Base-by-base conservation (phyloP, 2,329 filamentous ascomycete species). In the Myriosclerotinia scirpicola region DNA sequence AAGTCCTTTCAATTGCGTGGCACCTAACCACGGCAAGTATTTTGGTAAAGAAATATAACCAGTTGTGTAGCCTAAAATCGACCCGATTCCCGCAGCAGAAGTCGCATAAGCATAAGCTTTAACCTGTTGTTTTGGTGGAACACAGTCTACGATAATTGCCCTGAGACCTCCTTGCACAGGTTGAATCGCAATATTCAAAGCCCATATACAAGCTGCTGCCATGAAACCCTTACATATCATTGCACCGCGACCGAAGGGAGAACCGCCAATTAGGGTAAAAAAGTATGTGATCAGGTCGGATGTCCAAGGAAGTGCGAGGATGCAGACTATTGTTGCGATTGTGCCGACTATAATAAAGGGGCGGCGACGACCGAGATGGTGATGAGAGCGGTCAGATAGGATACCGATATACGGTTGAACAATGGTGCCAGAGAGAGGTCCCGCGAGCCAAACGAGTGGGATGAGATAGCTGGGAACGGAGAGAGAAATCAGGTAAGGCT, bases 371-470 rank as follows among this genome's bases (percentile, higher is more conserved):
- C 83, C 83, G 50, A 68, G 68, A 2, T 26, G 17, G 77, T 80
- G 82, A 38, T 75, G 75, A 30, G 78, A 79, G 34, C 80, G 77
- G 75, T 85, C 83, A 65, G 82, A 84, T 70, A 81, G 80, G 69
- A 83, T 77, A 12, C 83, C 83, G 44, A 85, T 79, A 67, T 83
- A 83, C 5, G 83, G 83, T 70, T 85, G 83, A 3, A 84, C 81
- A 22, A 85, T 73, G 1, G 80, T 80, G 44, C 83, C 83, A 26
- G 81, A 84, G 2, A 85, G 76, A 17, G 83, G 83, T 17, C 82
- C 83, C n/a, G 83, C 83, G 30, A 85, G 82, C 83, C 83, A 85
- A 44, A 84, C 81, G 5, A 84, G 76, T 17, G 82, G 80, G 30
- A 83, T 78, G 63, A 84, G 75, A 11, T 81, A 82, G 69, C 83